Base-by-base conservation (phyloP, 306 rosid species). In the Carpinus fangiana region DNA sequence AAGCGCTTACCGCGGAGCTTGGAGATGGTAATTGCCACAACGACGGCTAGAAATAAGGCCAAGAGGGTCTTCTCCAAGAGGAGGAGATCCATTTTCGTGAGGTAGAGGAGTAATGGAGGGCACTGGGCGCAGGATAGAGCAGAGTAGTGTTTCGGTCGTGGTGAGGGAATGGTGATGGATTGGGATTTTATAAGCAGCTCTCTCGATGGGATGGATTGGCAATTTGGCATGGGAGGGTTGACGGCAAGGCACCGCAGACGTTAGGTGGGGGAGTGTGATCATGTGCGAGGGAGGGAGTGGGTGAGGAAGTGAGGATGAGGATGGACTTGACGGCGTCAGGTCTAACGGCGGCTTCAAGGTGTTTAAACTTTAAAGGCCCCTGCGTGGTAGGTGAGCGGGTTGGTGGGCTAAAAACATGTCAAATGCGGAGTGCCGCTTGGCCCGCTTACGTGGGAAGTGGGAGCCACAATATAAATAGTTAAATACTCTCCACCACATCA, bases 11-110 rank as follows among this genome's bases (percentile, higher is more conserved):
- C 97, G 0, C 94, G 90, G 52, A 90, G 78, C 28, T 84, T 94
- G 7, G 98, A 92, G 13, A 92, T 59, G 7, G 18, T 14, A 43
- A 90, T 88, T 45, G 97, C 97, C 0, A 87, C 64, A 0, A 88
- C 72, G 0, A 83, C 70, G 0, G 98, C 91, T 4, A 81, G 0
- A 85, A 92, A 94, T 51, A 94, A 92, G 12, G 78, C 94, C 1
- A 94, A 0, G 0, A 92, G 91, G 60, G 97, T 82, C 88, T 90
- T 94, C 86, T 94, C 98, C 79, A 94, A 4, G 4, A 94, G 93
- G 75, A 89, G 93, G 75, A 92, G 91, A 84, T 94, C 98, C 97
- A 94, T 90, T 21, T 38, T 4, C 5, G 5, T 38, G 43, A 38
- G 43, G 5, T 4, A 4, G 43, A 38, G 43, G 43, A 38, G 43